Percentiles rank a stretch among this genome's conserved stretches.
Evolutionary conservation across 2,329 filamentous ascomycete genomes (phyloP).

Genomic region (Xylariaceae sp.): DNA sequence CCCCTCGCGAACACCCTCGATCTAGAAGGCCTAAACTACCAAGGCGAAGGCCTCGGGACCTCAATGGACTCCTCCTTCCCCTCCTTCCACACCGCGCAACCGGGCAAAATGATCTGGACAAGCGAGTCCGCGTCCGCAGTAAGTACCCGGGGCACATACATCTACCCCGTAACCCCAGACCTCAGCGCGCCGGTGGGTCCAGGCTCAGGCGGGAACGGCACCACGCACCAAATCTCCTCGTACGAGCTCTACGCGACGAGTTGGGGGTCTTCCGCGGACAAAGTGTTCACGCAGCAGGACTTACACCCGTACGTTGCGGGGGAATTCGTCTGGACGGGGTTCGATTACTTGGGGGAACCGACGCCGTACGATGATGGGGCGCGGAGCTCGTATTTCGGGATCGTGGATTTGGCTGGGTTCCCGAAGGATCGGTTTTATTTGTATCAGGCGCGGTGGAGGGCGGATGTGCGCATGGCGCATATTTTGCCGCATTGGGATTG

Average conservation of each 20-base stretch:
- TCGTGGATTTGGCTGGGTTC: conserved; percentile 54
- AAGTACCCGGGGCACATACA: conserved; percentile 46
- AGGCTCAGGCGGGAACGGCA: conserved; percentile 37
- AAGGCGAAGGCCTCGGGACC: conserved; percentile 41
- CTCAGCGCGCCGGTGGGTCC: conserved; percentile 36
- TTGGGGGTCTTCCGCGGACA: conserved; percentile 48
- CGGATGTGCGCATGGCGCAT: conserved; percentile 44
- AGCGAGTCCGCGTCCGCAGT: conserved; percentile 42
- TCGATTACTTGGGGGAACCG: conserved; percentile 47
- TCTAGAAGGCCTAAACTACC: conserved; percentile 50
- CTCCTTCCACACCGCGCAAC: conserved; percentile 40
- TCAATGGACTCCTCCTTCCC: conserved; percentile 12
- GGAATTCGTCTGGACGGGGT: conserved; percentile 50
- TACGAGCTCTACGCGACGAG: conserved; percentile 48
- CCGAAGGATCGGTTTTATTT: conserved; percentile 51
- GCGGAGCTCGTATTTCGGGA: conserved; percentile 51
- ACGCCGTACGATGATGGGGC: conserved; percentile 41
- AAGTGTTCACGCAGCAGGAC: conserved; percentile 48
- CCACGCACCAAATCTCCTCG: conserved; percentile 37
- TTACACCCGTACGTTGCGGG: conserved; percentile 45
- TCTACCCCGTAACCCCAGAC: conserved; percentile 45
- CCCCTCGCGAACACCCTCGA: conserved; percentile 40
- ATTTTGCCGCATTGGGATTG: conserved; percentile 54
- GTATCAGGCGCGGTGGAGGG: conserved; percentile 50
- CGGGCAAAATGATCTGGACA: conserved; percentile 42